Base-by-base conservation (phyloP, 2,329 filamentous ascomycete species). In the Ophiostoma pallidulum region DNA sequence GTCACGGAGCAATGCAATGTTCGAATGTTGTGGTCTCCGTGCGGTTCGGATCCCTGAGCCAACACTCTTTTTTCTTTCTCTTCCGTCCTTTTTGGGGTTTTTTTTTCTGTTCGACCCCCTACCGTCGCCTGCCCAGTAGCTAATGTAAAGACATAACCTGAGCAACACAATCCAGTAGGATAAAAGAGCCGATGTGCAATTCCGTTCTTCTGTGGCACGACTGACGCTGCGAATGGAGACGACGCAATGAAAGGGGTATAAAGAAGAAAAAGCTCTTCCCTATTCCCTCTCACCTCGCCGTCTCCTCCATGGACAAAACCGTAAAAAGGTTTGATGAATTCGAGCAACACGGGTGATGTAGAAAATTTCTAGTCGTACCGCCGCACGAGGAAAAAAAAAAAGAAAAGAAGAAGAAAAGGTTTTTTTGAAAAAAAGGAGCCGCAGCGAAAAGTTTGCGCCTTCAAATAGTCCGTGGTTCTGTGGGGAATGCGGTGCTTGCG, bases 331-430 rank as follows among this genome's bases (percentile, higher is more conserved):
- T n/a, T 22, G 42, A 45, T 49, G 52, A 71, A 81, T 73, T 73
- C 77, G 82, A 84, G 84, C 83, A 89, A 89, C 82, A 86, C 80
- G 83, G 83, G 78, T 63, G n/a, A 71, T 68, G 71, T 74, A 69
- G 10, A 28, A 28, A 53, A 64, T 68, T 45, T 49, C 31, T 45
- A 47, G 76, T 82, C 74, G 78, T 82, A 79, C 80, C 80, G 83
- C 84, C 84, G 84, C 84, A 89, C 82, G 73, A 86, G 75, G 79
- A 76, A 74, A 69, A 54, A 70, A 73, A 77, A 78, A 68, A 60
- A 60, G 29, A 45, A 41, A 32, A 47, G 14, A 22, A 40, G 31
- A 41, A 14, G 29, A 45, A 41, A 32, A 47, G 14, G 32, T 33
- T 29, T 35, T 9, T 19, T 18, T 28, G 36, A 47, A 49, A 48